Conservation (phyloP, 192 early-diverging fungal genomes). For the Gonapodya prolifera region DNA sequence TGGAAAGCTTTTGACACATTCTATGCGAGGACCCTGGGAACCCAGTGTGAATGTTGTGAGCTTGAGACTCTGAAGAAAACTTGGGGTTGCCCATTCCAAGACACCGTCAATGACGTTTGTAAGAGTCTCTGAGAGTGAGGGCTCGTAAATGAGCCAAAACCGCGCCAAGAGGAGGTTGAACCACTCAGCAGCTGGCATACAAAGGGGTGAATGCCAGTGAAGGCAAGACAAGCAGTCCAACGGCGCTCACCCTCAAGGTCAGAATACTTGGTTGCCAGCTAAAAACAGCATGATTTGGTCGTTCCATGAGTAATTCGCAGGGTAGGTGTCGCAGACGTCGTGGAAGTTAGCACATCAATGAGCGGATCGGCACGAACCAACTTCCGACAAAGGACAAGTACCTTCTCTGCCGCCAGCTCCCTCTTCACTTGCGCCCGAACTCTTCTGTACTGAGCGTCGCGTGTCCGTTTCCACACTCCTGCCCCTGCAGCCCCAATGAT, state of each 20-base stretch:
- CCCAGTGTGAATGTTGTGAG: constrained; percentile 66
- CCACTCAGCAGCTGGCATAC: constrained; percentile 57
- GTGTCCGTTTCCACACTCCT: not conserved
- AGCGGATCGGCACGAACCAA: not conserved
- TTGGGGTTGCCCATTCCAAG: constrained; percentile 59
- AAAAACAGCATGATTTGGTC: not conserved
- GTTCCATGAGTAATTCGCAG: too few relatives aligned
- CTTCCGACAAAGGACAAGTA: not conserved
- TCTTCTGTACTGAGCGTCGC: not conserved
- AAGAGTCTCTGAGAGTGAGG: constrained; percentile 61
- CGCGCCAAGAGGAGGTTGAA: constrained; percentile 73
- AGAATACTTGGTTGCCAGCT: not conserved
- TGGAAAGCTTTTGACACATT: constrained; percentile 56
- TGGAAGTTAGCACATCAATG: not conserved
- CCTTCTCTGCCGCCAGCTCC: not conserved
- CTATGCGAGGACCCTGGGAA: constrained; percentile 59
- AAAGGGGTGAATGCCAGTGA: not conserved
- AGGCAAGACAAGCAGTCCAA: not conserved
- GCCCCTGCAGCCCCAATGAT: not conserved
- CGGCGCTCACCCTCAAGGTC: not conserved
- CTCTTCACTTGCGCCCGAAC: not conserved
- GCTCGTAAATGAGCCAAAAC: constrained; percentile 88
- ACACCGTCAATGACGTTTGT: constrained; percentile 58
- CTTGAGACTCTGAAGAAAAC: constrained; percentile 65
- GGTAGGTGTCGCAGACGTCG: too few relatives aligned